Conservation (phyloP, 2,329 filamentous ascomycete genomes). For the Hypoxylon sp. region DNA sequence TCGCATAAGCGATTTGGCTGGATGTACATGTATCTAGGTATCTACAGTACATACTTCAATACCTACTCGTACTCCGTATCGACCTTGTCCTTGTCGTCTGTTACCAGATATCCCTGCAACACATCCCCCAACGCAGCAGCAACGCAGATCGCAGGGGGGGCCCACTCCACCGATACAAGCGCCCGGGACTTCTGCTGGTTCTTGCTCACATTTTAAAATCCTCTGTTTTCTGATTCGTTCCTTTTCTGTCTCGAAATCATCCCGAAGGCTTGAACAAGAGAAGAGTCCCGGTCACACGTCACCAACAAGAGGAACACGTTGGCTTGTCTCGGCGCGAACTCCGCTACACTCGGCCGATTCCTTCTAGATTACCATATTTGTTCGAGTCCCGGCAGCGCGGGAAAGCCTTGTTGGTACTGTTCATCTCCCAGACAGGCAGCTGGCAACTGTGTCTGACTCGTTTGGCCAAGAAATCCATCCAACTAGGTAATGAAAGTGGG, state of each 20-base stretch:
- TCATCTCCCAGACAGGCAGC: slow-evolving; percentile 8
- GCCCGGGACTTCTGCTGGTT: slow-evolving; percentile 27
- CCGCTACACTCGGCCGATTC: slow-evolving; percentile 28
- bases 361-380: slow-evolving; percentile 3
- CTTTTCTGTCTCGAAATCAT: slow-evolving; percentile 19
- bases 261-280: slow-evolving; percentile 3
- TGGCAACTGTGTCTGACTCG: slow-evolving; percentile 21
- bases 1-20: slow-evolving; percentile 14
- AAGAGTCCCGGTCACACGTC: slow-evolving; percentile 32
- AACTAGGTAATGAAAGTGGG: neutral
- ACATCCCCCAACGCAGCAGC: slow-evolving; percentile 33
- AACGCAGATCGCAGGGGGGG: slow-evolving; percentile 27
- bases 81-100: too few species aligned
- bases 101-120: slow-evolving; percentile 28
- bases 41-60: neutral
- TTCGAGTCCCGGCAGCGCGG: neutral
- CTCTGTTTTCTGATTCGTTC: slow-evolving; percentile 9
- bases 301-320: slow-evolving; percentile 14
- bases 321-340: slow-evolving; percentile 20
- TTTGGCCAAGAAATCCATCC: neutral
- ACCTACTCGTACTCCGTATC: too few species aligned
- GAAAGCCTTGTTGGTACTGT: too few species aligned
- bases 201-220: slow-evolving; percentile 13
- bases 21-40: slow-evolving; percentile 2
- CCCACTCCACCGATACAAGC: slow-evolving; percentile 30